Base-by-base conservation (phyloP, 495 filamentous ascomycete species). In the Podospora anserina region DNA sequence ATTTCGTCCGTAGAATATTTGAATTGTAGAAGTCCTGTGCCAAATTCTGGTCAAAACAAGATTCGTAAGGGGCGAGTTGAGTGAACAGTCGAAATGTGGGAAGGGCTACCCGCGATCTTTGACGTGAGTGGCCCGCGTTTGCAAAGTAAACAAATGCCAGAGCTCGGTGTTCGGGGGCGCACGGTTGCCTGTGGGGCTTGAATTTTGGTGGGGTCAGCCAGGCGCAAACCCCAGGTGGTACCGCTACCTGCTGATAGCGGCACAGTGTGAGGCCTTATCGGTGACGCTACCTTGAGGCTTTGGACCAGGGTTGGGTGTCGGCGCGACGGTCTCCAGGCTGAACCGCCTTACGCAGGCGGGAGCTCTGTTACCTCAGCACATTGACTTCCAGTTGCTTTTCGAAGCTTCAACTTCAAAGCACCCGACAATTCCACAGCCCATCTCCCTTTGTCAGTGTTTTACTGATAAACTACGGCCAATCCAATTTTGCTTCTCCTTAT, bases 91-190 rank as follows among this genome's bases (percentile, higher is more conserved):
- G 67, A 61, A 61, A 59, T 75, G 70, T 72, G 64, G 62, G 56
- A 68, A 58, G 64, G 23, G 54, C 39, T 28, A 56, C 27, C 62
- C 58, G 70, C 66, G 63, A 59, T 53, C 58, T 65, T 59, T 58
- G 69, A 70, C 62, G 65, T 77, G 76, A 78, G 62, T 79, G 77
- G 77, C 65, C 68, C 62, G 68, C 28, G 61, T 71, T 68, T 59
- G 55, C 23, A 68, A 74, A 77, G 77, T 79, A 79, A 80, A 80
- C 77, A 79, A 80, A 77, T 62, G 63, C 6, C n/a, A 55, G 28
- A 63, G 70, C 70, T 65, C 32, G 58, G 66, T 23, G 23, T 61
- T 67, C 61, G 66, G 19, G 19, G 19, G 44, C 16, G 16, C 61
- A 63, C 61, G 20, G 61, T 18, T 32, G 16, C n/a, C 4, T 49